Conservation (phyloP, 208 protist species). For the Naegleria fowleri region DNA sequence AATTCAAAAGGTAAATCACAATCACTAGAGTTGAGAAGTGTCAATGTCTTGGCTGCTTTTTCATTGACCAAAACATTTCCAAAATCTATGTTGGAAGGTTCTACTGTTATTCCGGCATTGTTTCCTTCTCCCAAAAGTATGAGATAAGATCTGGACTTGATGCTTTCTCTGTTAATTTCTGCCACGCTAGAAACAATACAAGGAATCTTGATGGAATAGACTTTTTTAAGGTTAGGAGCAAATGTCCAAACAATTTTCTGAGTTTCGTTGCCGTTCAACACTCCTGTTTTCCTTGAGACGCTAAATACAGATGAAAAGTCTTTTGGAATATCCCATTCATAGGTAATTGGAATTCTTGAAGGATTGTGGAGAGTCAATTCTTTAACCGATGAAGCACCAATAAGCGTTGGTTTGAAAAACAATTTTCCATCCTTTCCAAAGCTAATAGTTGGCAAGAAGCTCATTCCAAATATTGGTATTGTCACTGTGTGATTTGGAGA, state of each 20-base stretch:
- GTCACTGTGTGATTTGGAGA: neutral
- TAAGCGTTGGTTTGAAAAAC: neutral
- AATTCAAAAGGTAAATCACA: neutral
- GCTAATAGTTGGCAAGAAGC: neutral
- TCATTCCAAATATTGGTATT: neutral
- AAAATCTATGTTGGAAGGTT: neutral
- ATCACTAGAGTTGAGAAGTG: neutral
- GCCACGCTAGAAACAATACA: neutral
- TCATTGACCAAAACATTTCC: neutral
- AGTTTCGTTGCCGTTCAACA: neutral
- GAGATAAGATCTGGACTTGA: neutral
- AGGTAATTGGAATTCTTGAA: neutral
- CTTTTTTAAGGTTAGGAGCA: neutral
- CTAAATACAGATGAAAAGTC: neutral
- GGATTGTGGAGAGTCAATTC: neutral
- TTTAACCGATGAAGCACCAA: neutral
- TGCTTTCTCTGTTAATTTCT: neutral
- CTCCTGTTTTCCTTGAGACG: neutral
- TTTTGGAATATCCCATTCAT: slow-evolving; percentile 5
- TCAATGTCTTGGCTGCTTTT: neutral
- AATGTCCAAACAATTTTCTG: neutral
- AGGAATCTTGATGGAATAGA: neutral
- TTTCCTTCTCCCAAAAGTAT: neutral
- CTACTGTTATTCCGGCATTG: neutral
- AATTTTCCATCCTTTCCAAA: neutral